phyloP scores from a whole-genome alignment of 495 filamentous ascomycete species.

The Podospora tetraspora region DNA sequence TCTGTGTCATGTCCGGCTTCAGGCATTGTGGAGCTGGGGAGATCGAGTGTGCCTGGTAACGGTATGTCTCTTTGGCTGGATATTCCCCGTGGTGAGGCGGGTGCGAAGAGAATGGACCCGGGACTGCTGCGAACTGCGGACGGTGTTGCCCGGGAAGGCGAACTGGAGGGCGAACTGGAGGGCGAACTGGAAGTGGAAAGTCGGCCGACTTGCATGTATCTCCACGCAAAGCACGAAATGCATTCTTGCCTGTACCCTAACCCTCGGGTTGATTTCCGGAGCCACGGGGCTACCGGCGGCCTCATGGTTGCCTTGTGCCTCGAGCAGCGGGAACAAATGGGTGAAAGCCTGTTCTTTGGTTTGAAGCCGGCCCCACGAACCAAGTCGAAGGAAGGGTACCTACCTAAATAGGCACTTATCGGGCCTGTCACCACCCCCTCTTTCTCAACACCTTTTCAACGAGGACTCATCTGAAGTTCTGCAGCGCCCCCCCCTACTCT shows the following conservation, averaged over 20 bases:
- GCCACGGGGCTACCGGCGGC: not conserved
- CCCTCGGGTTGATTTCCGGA: not conserved
- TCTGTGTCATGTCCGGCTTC: constrained; percentile 16
- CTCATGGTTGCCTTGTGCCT: not conserved
- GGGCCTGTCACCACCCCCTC: not conserved
- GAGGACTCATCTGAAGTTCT: not conserved
- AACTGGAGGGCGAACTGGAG: not conserved
- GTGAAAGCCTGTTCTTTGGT: not conserved
- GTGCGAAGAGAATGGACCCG: not conserved
- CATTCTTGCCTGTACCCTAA: not conserved
- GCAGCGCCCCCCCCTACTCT: not conserved
- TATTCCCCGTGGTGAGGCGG: not conserved
- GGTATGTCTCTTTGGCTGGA: not conserved
- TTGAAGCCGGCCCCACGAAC: not conserved
- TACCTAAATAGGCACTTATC: not conserved
- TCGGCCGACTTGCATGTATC: not conserved
- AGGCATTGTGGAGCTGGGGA: not conserved
- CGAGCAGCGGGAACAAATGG: not conserved
- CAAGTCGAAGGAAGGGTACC: not conserved
- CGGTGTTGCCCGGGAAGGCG: not conserved
- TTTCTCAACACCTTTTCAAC: not conserved
- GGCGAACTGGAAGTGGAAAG: not conserved
- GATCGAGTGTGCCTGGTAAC: not conserved
- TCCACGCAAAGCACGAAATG: not conserved
- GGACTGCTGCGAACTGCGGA: not conserved